A percentile compares a stretch with the other conserved stretches of the same genome.
Conservation (phyloP, 768 basidiomycete genomes). For the Strobilomyces confusus region DNA sequence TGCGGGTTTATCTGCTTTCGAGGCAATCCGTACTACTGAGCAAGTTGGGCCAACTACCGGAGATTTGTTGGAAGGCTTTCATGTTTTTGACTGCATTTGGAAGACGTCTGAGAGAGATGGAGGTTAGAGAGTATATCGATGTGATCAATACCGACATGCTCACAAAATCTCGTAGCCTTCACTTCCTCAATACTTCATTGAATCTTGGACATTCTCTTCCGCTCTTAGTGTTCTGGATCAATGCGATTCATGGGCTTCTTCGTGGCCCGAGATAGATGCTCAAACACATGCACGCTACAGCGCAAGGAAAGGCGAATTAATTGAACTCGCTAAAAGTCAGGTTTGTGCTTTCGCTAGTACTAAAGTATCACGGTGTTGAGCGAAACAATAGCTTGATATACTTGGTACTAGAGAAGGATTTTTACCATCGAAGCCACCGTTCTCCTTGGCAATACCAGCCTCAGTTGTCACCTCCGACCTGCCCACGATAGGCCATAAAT, state of each 20-base stretch:
- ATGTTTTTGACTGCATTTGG: conserved; percentile 78
- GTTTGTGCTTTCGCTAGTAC: conserved; percentile 37
- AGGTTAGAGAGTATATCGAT: conserved; percentile 44
- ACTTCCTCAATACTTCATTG: conserved; percentile 71
- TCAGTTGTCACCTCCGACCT: conserved; percentile 8
- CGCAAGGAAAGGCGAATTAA: conserved; percentile 83
- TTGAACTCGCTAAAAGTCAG: conserved; percentile 86
- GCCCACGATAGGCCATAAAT: conserved; percentile 18
- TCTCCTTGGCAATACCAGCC: conserved; percentile 47
- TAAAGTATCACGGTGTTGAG: background rate
- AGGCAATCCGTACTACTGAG: conserved; percentile 78
- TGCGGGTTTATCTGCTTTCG: conserved; percentile 85
- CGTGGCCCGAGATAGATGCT: conserved; percentile 43
- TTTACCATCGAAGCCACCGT: conserved; percentile 70
- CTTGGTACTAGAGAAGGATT: conserved; percentile 73
- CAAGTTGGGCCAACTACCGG: conserved; percentile 60
- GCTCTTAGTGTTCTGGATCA: conserved; percentile 79
- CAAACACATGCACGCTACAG: conserved; percentile 48
- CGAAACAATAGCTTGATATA: conserved; percentile 63
- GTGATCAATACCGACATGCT: conserved; percentile 12
- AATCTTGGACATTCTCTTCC: conserved; percentile 93
- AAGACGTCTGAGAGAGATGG: conserved; percentile 65
- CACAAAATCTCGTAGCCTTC: conserved; percentile 35
- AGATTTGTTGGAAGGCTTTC: conserved; percentile 67
- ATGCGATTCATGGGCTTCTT: conserved; percentile 67